phyloP scores from a whole-genome alignment of 2,329 filamentous ascomycete species.

The Claviceps monticola region DNA sequence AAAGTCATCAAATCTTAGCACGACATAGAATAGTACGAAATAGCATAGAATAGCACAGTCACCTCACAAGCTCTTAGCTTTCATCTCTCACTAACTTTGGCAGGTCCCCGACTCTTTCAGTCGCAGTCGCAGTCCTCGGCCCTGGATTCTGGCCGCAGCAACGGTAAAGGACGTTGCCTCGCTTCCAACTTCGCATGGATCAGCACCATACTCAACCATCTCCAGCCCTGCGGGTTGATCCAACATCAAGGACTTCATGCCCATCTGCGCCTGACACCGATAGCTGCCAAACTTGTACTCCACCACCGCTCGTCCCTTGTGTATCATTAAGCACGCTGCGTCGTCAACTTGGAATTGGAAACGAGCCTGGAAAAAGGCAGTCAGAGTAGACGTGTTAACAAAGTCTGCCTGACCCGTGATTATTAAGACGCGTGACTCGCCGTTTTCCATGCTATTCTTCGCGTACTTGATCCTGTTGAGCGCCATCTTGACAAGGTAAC shows the following conservation, averaged over 20 bases:
- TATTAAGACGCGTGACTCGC: slow-evolving; percentile 34
- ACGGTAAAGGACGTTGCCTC: slow-evolving; percentile 17
- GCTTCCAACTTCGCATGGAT: slow-evolving; percentile 24
- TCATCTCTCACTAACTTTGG: background rate
- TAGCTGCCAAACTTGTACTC: slow-evolving; percentile 43
- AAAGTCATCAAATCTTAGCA: too few species aligned
- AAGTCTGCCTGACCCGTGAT: slow-evolving; percentile 30
- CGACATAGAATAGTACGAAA: too few species aligned
- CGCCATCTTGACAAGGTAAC: slow-evolving; percentile 23
- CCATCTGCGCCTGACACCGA: slow-evolving; percentile 39
- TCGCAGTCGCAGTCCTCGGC: slow-evolving; percentile 11
- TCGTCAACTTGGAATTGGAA: slow-evolving; percentile 36
- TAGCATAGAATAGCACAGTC: background rate
- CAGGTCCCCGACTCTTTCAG: background rate
- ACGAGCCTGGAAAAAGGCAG: slow-evolving; percentile 25
- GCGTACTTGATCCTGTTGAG: slow-evolving; percentile 35
- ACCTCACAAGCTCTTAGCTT: background rate
- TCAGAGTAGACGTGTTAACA: slow-evolving; percentile 28
- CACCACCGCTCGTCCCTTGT: slow-evolving; percentile 18
- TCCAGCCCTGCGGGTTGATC: slow-evolving; percentile 20
- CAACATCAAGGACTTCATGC: slow-evolving; percentile 25
- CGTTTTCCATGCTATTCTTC: slow-evolving; percentile 14
- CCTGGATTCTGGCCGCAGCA: slow-evolving; percentile 20
- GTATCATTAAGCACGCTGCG: slow-evolving; percentile 19
- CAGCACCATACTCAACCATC: slow-evolving; percentile 24